A percentile compares a stretch with the other conserved stretches of the same genome.
Evolutionary conservation across 2,329 filamentous ascomycete genomes (phyloP).

Genomic region (Tolypocladium nubicola): DNA sequence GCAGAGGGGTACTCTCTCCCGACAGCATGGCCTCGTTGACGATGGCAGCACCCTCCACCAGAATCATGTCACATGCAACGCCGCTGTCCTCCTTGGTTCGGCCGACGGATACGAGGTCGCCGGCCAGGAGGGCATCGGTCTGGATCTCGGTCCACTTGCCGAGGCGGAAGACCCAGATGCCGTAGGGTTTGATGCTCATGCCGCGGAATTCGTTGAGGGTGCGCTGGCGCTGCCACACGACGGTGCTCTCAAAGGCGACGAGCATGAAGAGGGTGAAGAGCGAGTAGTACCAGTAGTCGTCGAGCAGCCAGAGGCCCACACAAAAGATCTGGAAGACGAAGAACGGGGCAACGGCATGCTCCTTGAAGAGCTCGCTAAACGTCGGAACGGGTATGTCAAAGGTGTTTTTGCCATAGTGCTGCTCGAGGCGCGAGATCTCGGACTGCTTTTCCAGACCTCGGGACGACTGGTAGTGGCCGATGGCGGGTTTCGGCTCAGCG

Average conservation of each 20-base stretch:
- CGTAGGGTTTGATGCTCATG: constrained; percentile 99
- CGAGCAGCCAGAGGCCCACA: constrained; percentile 94
- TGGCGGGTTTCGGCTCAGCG: constrained; percentile 66
- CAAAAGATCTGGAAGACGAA: constrained; percentile 99
- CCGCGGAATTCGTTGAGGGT: constrained; percentile 94
- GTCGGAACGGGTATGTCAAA: constrained; percentile 97
- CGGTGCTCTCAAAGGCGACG: constrained; percentile 92
- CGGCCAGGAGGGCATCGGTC: constrained; percentile 86
- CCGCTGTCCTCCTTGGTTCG: constrained; percentile 95
- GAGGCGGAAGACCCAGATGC: constrained; percentile 80
- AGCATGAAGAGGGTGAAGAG: constrained; percentile 99
- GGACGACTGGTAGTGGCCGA: constrained; percentile 70
- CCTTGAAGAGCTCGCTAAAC: constrained; percentile 92
- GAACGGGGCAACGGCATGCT: constrained; percentile 96
- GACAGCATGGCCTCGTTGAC: constrained; percentile 99
- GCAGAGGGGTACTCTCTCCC: constrained; percentile 88
- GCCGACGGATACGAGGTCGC: constrained; percentile 83
- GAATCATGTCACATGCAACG: constrained; percentile 91
- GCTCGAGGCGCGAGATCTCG: constrained; percentile 71
- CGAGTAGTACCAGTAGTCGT: constrained; percentile 99
- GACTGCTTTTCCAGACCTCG: constrained; percentile 62
- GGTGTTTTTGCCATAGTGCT: constrained; percentile 91
- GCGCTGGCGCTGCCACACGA: constrained; percentile 96
- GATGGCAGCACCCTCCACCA: constrained; percentile 91
- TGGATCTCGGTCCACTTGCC: constrained; percentile 81